Percentiles rank a stretch among this genome's conserved stretches.
These are phyloP conservation scores for Boletus subcaerulescens DNA, from an alignment of 768 basidiomycete genomes.

Conservation along the genomic window DNA sequence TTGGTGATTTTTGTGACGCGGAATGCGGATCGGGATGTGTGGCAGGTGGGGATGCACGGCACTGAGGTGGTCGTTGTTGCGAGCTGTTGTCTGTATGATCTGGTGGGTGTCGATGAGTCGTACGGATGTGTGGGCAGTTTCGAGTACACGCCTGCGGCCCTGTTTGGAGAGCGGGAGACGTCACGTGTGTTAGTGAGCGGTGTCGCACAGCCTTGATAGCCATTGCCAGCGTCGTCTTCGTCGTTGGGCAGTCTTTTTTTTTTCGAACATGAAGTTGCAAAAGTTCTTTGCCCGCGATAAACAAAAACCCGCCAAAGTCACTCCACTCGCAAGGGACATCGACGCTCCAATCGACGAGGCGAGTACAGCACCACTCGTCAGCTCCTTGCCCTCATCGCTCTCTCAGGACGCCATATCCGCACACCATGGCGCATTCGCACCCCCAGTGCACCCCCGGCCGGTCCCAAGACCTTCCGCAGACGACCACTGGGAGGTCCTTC, in stretches of 20 bases:
- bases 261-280: slow-evolving; percentile 45
- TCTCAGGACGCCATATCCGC: slow-evolving; percentile 24
- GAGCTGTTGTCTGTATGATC: slow-evolving; percentile 68
- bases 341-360: slow-evolving; percentile 31
- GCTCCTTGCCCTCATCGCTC: background rate
- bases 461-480: slow-evolving; percentile 33
- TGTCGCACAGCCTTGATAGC: slow-evolving; percentile 20
- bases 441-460: background rate
- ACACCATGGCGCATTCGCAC: slow-evolving; percentile 18
- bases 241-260: too few species aligned
- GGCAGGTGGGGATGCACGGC: slow-evolving; percentile 43
- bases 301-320: slow-evolving; percentile 35
- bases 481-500: slow-evolving; percentile 47
- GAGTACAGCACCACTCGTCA: background rate
- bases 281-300: slow-evolving; percentile 58
- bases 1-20: slow-evolving; percentile 51
- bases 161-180: slow-evolving; percentile 39
- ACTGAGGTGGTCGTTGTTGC: slow-evolving; percentile 47
- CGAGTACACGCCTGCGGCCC: slow-evolving; percentile 54
- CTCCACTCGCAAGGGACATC: slow-evolving; percentile 22
- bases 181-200: slow-evolving; percentile 20
- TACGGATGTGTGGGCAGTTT: slow-evolving; percentile 49
- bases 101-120: slow-evolving; percentile 32
- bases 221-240: too few species aligned
- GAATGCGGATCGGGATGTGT: slow-evolving; percentile 49